Evolutionary conservation across 2,329 filamentous ascomycete genomes (phyloP).

Genomic region (Cadophora luteo-olivacea): DNA sequence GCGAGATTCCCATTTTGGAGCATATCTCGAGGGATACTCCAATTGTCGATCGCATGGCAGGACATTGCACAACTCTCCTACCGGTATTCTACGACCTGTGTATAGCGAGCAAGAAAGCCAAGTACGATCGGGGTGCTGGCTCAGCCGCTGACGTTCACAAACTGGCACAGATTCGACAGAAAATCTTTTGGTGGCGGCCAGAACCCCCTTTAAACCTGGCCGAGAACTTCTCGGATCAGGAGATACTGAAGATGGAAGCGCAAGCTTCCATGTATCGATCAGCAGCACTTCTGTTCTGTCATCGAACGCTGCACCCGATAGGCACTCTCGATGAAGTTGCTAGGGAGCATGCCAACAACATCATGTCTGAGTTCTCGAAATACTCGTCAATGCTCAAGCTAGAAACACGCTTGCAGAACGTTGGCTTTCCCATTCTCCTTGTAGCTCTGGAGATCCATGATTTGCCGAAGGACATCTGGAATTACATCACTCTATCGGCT

Average conservation of each 20-base stretch:
- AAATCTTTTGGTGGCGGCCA: conserved; percentile 2
- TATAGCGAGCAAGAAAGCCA: neutral
- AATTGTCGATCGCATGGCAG: conserved; percentile 7
- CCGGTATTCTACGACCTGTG: neutral
- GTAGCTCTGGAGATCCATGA: conserved; percentile 1
- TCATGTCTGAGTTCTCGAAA: conserved; percentile 6
- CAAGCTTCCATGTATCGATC: conserved; percentile 10
- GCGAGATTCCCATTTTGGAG: neutral
- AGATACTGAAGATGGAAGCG: conserved; percentile 11
- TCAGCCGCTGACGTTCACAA: neutral
- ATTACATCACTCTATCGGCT: conserved; percentile 2
- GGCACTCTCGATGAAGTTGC: conserved; percentile 1
- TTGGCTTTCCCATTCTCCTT: conserved; percentile 5
- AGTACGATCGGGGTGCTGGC: too few species aligned
- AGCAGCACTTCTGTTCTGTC: conserved; percentile 8
- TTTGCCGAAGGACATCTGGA: conserved; percentile 3
- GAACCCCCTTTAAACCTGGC: neutral
- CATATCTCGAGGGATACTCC: neutral
- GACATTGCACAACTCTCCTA: neutral
- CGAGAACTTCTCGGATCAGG: neutral
- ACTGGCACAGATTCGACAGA: conserved; percentile 1
- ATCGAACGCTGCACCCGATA: neutral
- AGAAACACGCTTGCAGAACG: conserved; percentile 3
- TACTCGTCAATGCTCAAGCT: neutral
- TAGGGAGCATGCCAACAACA: neutral